phyloP scores from a whole-genome alignment of 306 rosid species.

The Elaeagnus macrophylla region DNA sequence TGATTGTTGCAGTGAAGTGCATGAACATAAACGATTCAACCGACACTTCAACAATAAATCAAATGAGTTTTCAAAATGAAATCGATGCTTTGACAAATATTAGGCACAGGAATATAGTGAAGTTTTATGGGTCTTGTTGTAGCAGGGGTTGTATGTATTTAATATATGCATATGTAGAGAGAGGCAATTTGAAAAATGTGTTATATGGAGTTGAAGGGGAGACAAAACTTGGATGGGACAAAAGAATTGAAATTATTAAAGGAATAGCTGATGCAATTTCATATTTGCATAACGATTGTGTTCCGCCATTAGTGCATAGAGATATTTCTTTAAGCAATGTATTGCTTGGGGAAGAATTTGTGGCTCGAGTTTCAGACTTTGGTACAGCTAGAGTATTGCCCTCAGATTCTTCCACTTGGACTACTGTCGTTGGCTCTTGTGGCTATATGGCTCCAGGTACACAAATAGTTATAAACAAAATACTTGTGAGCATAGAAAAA shows the following conservation, averaged over 20 bases:
- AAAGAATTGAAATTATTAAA: conserved; percentile 36
- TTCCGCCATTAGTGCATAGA: conserved; percentile 44
- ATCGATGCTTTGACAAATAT: conserved; percentile 39
- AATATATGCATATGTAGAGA: conserved; percentile 36
- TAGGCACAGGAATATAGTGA: conserved; percentile 54
- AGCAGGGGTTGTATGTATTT: conserved; percentile 28
- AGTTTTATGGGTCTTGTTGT: conserved; percentile 46
- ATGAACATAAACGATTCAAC: conserved; percentile 26
- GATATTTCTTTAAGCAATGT: conserved; percentile 48
- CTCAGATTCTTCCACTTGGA: conserved; percentile 38
- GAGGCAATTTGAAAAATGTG: conserved; percentile 38
- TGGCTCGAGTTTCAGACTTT: conserved; percentile 48
- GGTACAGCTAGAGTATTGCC: conserved; percentile 46
- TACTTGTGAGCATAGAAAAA: no score
- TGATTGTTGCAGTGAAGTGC: conserved; percentile 42
- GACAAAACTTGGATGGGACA: conserved; percentile 30
- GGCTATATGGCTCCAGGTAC: conserved; percentile 79
- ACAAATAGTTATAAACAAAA: no score
- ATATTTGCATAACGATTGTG: conserved; percentile 48
- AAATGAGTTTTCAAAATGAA: conserved; percentile 38
- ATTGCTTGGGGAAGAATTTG: conserved; percentile 34
- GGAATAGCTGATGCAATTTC: conserved; percentile 54
- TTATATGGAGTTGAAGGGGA: conserved; percentile 26
- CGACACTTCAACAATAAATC: conserved; percentile 25
- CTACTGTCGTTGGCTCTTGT: conserved; percentile 49